Conservation (phyloP, 2,329 filamentous ascomycete genomes). For the Zarea fungicola region DNA sequence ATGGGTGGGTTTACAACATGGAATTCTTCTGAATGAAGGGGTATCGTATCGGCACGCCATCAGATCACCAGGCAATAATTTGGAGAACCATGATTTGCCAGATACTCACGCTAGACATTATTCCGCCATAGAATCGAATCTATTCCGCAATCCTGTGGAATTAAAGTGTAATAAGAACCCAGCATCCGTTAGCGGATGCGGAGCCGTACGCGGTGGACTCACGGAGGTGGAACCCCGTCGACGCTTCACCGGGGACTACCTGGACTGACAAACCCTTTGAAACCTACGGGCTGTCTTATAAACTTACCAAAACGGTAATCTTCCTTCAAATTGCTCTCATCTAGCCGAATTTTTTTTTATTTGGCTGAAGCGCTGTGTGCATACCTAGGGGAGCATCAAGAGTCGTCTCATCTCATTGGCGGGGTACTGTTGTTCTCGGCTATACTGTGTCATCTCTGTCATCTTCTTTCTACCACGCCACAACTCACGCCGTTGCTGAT, state of each 20-base stretch:
- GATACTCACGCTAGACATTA: no score
- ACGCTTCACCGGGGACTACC: conserved; percentile 5
- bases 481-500: not conserved
- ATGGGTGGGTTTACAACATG: no score
- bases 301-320: not conserved
- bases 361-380: not conserved
- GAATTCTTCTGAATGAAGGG: no score
- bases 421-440: not conserved
- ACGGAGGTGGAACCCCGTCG: conserved; percentile 19
- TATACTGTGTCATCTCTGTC: not conserved
- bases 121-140: not conserved
- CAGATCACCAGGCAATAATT: no score
- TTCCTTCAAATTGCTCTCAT: not conserved
- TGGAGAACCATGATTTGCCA: no score
- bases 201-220: conserved; percentile 8
- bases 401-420: not conserved
- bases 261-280: not conserved
- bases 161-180: not conserved
- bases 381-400: not conserved
- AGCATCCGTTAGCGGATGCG: conserved; percentile 2
- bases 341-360: not conserved
- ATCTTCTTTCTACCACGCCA: not conserved
- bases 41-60: no score
- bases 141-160: not conserved
- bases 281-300: not conserved